Evolutionary conservation across 1,139 yeast species (phyloP).

Genomic region (Lipomyces yarrowii): DNA sequence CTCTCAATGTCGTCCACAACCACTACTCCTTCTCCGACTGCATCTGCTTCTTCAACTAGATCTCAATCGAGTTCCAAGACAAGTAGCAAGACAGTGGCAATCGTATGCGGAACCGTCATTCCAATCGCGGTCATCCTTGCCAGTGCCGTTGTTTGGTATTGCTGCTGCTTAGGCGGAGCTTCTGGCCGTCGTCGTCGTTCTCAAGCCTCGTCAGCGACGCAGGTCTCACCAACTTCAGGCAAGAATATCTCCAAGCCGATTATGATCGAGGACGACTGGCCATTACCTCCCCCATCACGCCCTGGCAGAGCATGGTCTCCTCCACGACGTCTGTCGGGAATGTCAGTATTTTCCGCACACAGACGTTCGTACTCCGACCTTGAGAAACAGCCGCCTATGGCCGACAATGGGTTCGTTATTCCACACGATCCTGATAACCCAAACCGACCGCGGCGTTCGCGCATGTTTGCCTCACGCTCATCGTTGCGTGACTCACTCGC

Average conservation of each 20-base stretch:
- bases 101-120: constrained; percentile 86
- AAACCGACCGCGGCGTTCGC: constrained; percentile 37
- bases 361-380: constrained; percentile 38
- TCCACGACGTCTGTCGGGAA: constrained; percentile 24
- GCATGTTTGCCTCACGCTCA: constrained; percentile 29
- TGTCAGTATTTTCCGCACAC: constrained; percentile 31
- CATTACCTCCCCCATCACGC: constrained; percentile 18
- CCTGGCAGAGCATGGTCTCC: constrained; percentile 17
- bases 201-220: constrained; percentile 10
- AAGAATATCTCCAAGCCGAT: constrained; percentile 29
- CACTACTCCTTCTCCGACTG: constrained; percentile 36
- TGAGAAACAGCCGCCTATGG: constrained; percentile 23
- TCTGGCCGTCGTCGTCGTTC: constrained; percentile 38
- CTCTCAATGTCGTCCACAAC: constrained; percentile 36
- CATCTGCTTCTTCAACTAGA: constrained; percentile 40
- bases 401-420: constrained; percentile 25
- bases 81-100: constrained; percentile 58
- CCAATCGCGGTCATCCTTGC: constrained; percentile 60
- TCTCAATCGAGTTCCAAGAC: constrained; percentile 38
- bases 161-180: constrained; percentile 60
- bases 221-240: constrained; percentile 12
- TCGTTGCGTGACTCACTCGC: constrained; percentile 54
- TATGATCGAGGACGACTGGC: constrained; percentile 29
- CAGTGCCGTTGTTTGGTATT: constrained; percentile 54
- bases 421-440: constrained; percentile 73